Conservation (phyloP, 2,329 filamentous ascomycete genomes). For the Fusarium domesticum region DNA sequence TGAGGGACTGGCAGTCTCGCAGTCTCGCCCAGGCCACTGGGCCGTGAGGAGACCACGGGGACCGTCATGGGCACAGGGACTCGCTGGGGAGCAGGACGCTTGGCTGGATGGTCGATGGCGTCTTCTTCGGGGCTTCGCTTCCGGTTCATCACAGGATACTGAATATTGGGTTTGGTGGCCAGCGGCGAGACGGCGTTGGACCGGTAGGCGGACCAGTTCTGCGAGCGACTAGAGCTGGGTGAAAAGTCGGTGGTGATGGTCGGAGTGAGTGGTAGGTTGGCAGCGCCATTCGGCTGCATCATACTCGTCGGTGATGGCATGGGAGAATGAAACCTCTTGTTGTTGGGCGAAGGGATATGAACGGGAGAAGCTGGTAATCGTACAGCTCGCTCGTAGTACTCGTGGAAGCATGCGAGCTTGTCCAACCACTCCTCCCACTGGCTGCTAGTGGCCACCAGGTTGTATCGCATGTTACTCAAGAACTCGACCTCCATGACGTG, state of each 20-base stretch:
- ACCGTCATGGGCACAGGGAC: conserved; percentile 16
- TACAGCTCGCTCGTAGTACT: conserved; percentile 74
- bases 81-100: conserved; percentile 40
- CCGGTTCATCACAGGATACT: conserved; percentile 37
- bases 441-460: conserved; percentile 77
- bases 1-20: conserved; percentile 66
- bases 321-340: conserved; percentile 43
- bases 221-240: conserved; percentile 37
- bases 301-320: conserved; percentile 47
- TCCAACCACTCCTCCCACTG: conserved; percentile 87
- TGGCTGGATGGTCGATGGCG: conserved; percentile 52
- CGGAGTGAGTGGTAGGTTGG: conserved; percentile 36
- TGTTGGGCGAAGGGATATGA: conserved; percentile 40
- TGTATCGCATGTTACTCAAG: conserved; percentile 96
- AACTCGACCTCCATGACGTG: conserved; percentile 99
- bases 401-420: conserved; percentile 77
- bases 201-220: conserved; percentile 41
- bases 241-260: conserved; percentile 37
- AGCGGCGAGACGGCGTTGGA: conserved; percentile 47
- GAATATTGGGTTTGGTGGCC: conserved; percentile 44
- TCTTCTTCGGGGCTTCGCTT: conserved; percentile 54
- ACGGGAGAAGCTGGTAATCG: conserved; percentile 42
- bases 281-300: conserved; percentile 30
- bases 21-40: conserved; percentile 23
- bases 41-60: conserved; percentile 17